Evolutionary conservation across 2,329 filamentous ascomycete genomes (phyloP).

Genomic region (Cephalotrichum gorgonifer): DNA sequence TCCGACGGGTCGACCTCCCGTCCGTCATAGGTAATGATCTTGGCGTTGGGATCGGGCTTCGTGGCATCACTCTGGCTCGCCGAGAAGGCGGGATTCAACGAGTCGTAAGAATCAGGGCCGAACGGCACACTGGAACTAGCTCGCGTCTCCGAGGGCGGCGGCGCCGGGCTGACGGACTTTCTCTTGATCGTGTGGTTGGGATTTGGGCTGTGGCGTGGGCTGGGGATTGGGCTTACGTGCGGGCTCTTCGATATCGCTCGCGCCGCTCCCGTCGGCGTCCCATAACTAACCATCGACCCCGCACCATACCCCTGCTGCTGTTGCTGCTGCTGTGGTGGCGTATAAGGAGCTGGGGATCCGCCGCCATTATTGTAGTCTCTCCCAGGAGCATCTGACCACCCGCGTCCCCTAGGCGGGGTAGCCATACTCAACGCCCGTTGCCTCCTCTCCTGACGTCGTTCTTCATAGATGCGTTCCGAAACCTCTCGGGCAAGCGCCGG

Average conservation of each 20-base stretch:
- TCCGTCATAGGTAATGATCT: conserved; percentile 67
- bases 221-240: conserved; percentile 13
- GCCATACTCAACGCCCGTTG: conserved; percentile 15
- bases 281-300: conserved; percentile 26
- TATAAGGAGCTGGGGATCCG: not conserved
- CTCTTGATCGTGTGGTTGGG: conserved; percentile 47
- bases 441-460: conserved; percentile 36
- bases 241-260: conserved; percentile 16
- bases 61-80: conserved; percentile 17
- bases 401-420: conserved; percentile 27
- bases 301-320: conserved; percentile 33
- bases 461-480: conserved; percentile 46
- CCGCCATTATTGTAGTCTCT: conserved; percentile 18
- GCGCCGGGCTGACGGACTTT: conserved; percentile 67
- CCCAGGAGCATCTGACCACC: conserved; percentile 10
- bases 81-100: conserved; percentile 51
- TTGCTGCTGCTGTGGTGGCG: not conserved
- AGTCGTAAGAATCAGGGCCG: conserved; percentile 65
- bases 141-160: conserved; percentile 36
- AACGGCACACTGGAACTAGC: conserved; percentile 57
- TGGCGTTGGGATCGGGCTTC: conserved; percentile 44
- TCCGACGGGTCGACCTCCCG: conserved; percentile 72
- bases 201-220: conserved; percentile 24
- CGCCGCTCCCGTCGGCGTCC: conserved; percentile 5
- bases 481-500: conserved; percentile 44